A percentile compares a stretch with the other conserved stretches of the same genome.
Conservation (phyloP, 2,329 filamentous ascomycete species). For the Diaporthe sp. region DNA sequence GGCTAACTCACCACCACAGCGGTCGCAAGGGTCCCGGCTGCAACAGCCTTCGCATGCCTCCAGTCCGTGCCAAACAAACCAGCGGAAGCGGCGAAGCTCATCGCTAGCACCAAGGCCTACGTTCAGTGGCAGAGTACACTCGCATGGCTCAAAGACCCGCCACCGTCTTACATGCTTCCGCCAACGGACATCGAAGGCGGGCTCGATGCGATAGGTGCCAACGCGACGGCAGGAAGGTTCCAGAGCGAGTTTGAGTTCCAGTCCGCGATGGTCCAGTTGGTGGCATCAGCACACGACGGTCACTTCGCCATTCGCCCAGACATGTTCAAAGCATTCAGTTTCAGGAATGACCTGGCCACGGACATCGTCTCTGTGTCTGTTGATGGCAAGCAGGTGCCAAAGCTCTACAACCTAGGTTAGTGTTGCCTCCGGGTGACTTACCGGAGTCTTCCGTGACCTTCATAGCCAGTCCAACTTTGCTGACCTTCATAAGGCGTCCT, state of each 20-base stretch:
- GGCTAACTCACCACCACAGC: slow-evolving; percentile 42
- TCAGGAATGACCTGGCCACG: slow-evolving; percentile 50
- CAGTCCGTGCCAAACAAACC: slow-evolving; percentile 56
- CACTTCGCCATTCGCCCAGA: slow-evolving; percentile 72
- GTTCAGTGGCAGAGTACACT: slow-evolving; percentile 64
- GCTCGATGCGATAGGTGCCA: slow-evolving; percentile 60
- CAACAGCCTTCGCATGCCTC: slow-evolving; percentile 55
- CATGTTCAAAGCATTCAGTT: slow-evolving; percentile 66
- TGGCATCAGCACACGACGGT: slow-evolving; percentile 73
- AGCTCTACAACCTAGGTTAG: slow-evolving; percentile 67
- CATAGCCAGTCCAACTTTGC: background rate
- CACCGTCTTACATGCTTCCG: slow-evolving; percentile 63
- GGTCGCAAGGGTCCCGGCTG: slow-evolving; percentile 52
- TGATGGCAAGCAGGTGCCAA: slow-evolving; percentile 71
- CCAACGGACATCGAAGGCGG: slow-evolving; percentile 61
- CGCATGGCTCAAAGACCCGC: slow-evolving; percentile 65
- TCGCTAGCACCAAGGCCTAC: slow-evolving; percentile 57
- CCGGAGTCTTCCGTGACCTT: too few species aligned
- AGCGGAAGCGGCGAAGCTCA: slow-evolving; percentile 51
- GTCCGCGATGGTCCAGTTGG: slow-evolving; percentile 65
- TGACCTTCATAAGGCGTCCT: slow-evolving; percentile 47
- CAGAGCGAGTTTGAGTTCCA: slow-evolving; percentile 69
- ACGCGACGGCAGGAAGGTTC: slow-evolving; percentile 58
- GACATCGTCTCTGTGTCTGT: slow-evolving; percentile 71
- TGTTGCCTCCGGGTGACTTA: background rate